Evolutionary conservation across 1,139 yeast species (phyloP), one percentile per base, ranked within the genome.

Genomic region (Yamadazyma triangularis): DNA sequence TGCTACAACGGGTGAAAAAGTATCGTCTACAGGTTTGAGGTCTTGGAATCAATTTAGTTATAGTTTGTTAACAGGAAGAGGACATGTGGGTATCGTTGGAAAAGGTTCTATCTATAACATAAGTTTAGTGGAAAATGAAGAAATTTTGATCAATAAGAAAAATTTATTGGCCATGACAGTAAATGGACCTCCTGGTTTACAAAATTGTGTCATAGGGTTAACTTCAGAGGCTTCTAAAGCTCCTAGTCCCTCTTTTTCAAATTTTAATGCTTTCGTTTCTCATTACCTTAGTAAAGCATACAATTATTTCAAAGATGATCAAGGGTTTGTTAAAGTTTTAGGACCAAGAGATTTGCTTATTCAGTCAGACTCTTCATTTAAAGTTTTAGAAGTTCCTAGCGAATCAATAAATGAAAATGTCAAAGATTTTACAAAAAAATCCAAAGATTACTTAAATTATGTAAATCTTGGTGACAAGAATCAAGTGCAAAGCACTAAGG

Each of bases 271-370:
- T 7, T 10, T 10, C 25, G n/a, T 24, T 12, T 12, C 11, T 12
- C 8, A 19, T 3, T 20, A 24, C 11, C 26, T 29, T 20, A 19
- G 15, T 2, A 33, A 25, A 26, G 30, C 42, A 3, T 39, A 37
- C 30, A 52, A 51, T 35, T 51, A 45, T 34, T 37, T 58, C 16
- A 50, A 51, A 14, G 70, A 66, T 2, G 56, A 54, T 37, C 53
- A 52, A 18, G 60, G 63, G 13, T 76, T 70, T 39, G 60, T 77
- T 21, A 66, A 60, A 26, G 56, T 78, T 4, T 45, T 60, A 7
- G 85, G 85, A 0, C 83, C 84, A 11, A 63, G 83, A 34, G 70
- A 65, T 24, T 42, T 78, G 5, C 50, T 78, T 27, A 46, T 78
- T 9, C 80, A 76, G 41, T 62, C 71, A 12, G 58, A 51, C 30